Evolutionary conservation across 2,329 filamentous ascomycete species (phyloP).

Genomic region (Pyrenochaeta sp.): DNA sequence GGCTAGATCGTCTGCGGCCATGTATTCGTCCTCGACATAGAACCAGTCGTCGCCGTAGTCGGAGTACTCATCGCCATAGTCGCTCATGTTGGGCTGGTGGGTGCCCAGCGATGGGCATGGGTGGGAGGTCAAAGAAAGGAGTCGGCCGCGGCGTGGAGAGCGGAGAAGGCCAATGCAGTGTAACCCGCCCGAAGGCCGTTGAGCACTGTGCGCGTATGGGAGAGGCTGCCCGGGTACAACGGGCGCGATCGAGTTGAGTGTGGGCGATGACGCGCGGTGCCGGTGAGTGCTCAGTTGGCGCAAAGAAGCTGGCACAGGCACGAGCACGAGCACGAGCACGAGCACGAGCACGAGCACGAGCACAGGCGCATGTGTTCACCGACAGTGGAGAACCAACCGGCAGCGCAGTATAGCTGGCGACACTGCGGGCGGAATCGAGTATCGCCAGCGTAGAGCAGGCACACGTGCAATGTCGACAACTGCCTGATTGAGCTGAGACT

Average conservation of each 20-base stretch:
- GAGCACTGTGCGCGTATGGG: too few species aligned
- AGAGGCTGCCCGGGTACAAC: conserved; percentile 7
- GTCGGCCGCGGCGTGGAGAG: conserved; percentile 1
- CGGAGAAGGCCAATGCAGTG: conserved; percentile 3
- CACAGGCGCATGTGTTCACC: too few species aligned
- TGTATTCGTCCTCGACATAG: conserved; percentile 56
- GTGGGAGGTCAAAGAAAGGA: conserved; percentile 3
- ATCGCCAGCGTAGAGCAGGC: too few species aligned
- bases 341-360: too few species aligned
- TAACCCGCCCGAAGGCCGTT: too few species aligned
- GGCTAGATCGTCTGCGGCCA: conserved; percentile 57
- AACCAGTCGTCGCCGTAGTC: conserved; percentile 54
- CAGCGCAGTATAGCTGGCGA: too few species aligned
- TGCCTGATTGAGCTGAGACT: conserved; percentile 8
- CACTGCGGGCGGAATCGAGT: too few species aligned
- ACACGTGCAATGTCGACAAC: conserved; percentile 2
- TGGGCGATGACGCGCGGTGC: too few species aligned
- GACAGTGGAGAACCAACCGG: too few species aligned
- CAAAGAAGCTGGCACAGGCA: conserved; percentile 1
- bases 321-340: background rate
- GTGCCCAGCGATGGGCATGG: conserved; percentile 11
- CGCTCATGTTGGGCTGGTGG: conserved; percentile 43
- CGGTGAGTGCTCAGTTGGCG: too few species aligned
- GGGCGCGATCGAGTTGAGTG: conserved; percentile 12
- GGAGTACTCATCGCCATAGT: conserved; percentile 51